Evolutionary conservation across 129 eudicot genomes (phyloP).

Genomic region (Flaveria sonorensis): DNA sequence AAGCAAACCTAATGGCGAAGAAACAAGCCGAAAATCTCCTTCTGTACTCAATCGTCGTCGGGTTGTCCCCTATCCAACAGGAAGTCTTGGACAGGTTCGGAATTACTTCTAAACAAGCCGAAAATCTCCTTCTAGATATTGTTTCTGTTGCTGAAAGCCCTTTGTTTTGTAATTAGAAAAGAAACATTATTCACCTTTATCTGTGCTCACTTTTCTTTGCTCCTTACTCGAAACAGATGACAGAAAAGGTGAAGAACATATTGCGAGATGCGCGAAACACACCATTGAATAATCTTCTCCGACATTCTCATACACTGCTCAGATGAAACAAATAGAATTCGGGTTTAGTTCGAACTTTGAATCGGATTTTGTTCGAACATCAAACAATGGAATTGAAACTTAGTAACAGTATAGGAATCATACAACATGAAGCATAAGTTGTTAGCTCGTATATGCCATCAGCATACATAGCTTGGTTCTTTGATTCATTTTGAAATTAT

Average conservation of each 20-base stretch:
- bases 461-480: background rate
- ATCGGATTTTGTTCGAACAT: background rate
- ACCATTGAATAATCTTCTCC: conserved; percentile 56
- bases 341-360: background rate
- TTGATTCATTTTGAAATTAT: conserved; percentile 3
- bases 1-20: conserved; percentile 41
- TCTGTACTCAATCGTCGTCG: conserved; percentile 55
- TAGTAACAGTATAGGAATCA: background rate
- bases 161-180: background rate
- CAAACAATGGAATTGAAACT: background rate
- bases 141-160: too few relatives aligned
- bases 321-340: conserved; percentile 30
- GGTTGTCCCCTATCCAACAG: conserved; percentile 68
- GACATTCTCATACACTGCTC: conserved; percentile 68
- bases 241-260: conserved; percentile 68
- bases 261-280: conserved; percentile 48
- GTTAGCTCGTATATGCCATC: background rate
- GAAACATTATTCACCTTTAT: background rate
- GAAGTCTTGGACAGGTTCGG: conserved; percentile 65
- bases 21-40: conserved; percentile 64
- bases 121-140: too few relatives aligned
- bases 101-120: background rate
- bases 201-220: background rate
- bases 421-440: background rate
- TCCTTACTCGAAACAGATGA: conserved; percentile 50